Base-by-base conservation (phyloP, 140 eudicot genomes). In the Flaveria floridana region DNA sequence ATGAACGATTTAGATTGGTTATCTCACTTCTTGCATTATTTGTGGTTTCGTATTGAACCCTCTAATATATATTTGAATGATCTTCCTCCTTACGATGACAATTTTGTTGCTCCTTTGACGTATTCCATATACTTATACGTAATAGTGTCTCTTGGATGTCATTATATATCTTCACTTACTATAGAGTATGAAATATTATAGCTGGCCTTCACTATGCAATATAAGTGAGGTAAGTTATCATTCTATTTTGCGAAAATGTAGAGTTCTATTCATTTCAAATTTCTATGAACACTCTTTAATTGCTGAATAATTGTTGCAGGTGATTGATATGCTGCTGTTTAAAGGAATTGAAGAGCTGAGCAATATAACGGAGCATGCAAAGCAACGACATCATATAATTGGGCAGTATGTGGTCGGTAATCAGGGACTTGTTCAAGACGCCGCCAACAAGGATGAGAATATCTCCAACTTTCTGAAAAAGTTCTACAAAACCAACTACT, bases 371-470 rank as follows among this genome's bases (percentile, higher is more conserved):
- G 92, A 92, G 73, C 97, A 92, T 37, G 86, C 97, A 26, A 92
- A 92, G 84, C 97, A 92, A 84, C 85, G 97, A 71, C 97, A 92
- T 75, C 97, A 92, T 81, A 87, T 92, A 37, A 81, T 92, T 68
- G 97, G 97, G 10, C 97, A 89, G 72, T 92, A 92, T 81, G 96
- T 92, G 48, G 86, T 87, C n/a, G 96, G 97, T 52, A 82, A 78
- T 50, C 78, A 89, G 2, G 90, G 86, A 18, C 85, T 81, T 18
- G 86, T 79, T 37, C 95, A 86, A 74, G 96, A 85, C 61, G 71
- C 68, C 39, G 93, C 78, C 37, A 69, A 78, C 56, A 89, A 83
- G 78, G 97, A 90, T 74, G 86, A 87, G 87, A 41, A 68, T 15
- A 34, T 90, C 94, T 90, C 97, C 39, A 72, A 78, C 55, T 93